Percentiles rank a stretch among this genome's conserved stretches.
phyloP scores from a whole-genome alignment of 495 filamentous ascomycete genomes.

The Melanomma pulvis-pyrius region DNA sequence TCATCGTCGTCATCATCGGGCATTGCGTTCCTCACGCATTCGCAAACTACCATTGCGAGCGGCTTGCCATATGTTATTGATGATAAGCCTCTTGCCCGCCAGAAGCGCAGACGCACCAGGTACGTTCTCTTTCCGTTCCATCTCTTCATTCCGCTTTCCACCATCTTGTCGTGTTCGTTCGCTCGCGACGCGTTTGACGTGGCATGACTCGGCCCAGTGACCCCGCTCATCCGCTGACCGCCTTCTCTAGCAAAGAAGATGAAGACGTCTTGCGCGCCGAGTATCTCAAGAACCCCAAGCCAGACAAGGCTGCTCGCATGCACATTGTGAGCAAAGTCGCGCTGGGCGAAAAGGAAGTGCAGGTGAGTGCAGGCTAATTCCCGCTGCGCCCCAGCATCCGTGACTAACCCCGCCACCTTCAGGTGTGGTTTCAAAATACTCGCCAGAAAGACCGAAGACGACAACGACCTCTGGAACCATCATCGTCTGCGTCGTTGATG shows the following conservation, averaged over 20 bases:
- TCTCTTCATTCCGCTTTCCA: constrained; percentile 1
- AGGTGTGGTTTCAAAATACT: constrained; percentile 99
- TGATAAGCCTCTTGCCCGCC: constrained; percentile 67
- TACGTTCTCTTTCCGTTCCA: constrained; percentile 30
- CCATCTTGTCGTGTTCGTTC: constrained; percentile 1
- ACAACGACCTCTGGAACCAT: constrained; percentile 68
- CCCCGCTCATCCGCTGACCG: constrained; percentile 32
- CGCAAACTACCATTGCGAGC: constrained; percentile 64
- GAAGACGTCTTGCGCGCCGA: constrained; percentile 88
- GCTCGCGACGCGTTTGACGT: constrained; percentile 27
- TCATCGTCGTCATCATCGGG: constrained; percentile 11
- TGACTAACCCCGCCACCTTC: constrained; percentile 25
- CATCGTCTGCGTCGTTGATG: constrained; percentile 63
- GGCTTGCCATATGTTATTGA: constrained; percentile 67
- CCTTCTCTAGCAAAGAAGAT: constrained; percentile 68
- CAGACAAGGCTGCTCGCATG: constrained; percentile 84
- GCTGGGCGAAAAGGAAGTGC: constrained; percentile 95
- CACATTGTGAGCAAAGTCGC: constrained; percentile 83
- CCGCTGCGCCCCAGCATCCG: neutral
- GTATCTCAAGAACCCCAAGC: constrained; percentile 83
- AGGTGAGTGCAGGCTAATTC: constrained; percentile 59
- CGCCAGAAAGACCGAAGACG: constrained; percentile 91
- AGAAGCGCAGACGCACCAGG: constrained; percentile 69
- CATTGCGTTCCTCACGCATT: constrained; percentile 68
- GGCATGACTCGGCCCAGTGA: neutral